Base-by-base conservation (phyloP, 768 basidiomycete genomes). In the Termitomyces bulborhizus region DNA sequence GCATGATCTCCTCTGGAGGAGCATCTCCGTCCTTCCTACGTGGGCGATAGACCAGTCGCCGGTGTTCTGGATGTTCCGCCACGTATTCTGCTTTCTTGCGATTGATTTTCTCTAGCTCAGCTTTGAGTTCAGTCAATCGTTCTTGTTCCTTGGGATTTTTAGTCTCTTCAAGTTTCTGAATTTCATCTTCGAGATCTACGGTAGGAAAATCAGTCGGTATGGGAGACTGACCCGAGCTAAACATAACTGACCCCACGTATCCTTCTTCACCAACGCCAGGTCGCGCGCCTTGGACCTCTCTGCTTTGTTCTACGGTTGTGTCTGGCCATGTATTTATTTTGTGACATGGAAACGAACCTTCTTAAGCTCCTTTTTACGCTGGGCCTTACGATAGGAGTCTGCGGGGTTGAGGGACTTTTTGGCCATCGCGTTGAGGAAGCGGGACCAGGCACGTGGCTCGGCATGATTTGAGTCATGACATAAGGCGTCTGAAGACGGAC, bases 381-480 rank as follows among this genome's bases (percentile, higher is more conserved):
- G 87, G 3, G 91, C 85, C 72, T 98, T 98, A 92, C 96, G 85
- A 69, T 77, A 88, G 0, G 96, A 87, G 67, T 99, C 96, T n/a
- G 90, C 96, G 26, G 96, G 96, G 67, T 99, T 99, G 56, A 85
- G 67, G 55, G 77, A 84, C 68, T 94, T 96, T 71, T 95, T 96
- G 12, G 81, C 85, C 93, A 95, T 93, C 53, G 62, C 58, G 15
- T 61, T 34, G 54, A 43, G 37, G 42, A 45, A 34, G 39, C 56
- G 63, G 55, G n/a, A 51, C 63, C 65, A 66, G 60, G 69, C 69
- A 71, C 70, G 71, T 71, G 72, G 59, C 34, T 66, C 54, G 61
- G 56, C n/a, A 34, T 41, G 40, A 15, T 60, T 71, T 69, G 69
- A 73, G 70, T 73, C 73, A 75, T 70, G 71, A 67, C 64, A 68